Conservation (phyloP, 371 early-diverging fungal genomes). For the Mortierella sp. region DNA sequence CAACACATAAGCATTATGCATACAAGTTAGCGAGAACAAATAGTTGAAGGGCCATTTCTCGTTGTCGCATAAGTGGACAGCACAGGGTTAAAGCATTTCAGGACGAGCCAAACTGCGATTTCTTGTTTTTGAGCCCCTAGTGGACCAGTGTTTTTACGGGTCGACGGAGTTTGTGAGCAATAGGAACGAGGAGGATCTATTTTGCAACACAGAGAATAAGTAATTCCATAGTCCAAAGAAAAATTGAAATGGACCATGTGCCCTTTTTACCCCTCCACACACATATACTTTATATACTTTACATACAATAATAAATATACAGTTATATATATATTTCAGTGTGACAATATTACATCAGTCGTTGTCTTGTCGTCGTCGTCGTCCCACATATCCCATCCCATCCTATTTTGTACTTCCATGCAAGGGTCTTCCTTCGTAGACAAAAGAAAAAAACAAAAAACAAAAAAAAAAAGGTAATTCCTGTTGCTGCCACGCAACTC, state of each 20-base stretch:
- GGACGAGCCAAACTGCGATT: no score
- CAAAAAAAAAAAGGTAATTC: neutral
- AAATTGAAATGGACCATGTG: slow-evolving; percentile 4
- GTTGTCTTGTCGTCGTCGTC: neutral
- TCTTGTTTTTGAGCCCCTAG: neutral
- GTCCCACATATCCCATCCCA: neutral
- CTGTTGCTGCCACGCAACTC: neutral
- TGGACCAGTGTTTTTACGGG: slow-evolving; percentile 3
- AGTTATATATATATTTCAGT: no score
- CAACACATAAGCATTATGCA: no score
- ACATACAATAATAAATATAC: no score
- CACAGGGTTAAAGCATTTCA: no score
- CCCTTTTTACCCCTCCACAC: neutral
- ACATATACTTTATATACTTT: no score
- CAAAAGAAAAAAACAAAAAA: no score
- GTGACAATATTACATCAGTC: no score
- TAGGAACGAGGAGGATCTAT: neutral
- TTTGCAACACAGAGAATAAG: neutral
- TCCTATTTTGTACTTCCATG: neutral
- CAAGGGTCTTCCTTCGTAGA: neutral
- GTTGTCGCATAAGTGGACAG: no score
- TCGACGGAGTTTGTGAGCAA: slow-evolving; percentile 1
- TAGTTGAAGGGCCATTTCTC: no score
- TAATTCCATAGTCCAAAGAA: slow-evolving; percentile 6
- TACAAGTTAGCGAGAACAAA: no score